Conservation (phyloP, 2,329 filamentous ascomycete species). For the Fusarium pseudograminearum region DNA sequence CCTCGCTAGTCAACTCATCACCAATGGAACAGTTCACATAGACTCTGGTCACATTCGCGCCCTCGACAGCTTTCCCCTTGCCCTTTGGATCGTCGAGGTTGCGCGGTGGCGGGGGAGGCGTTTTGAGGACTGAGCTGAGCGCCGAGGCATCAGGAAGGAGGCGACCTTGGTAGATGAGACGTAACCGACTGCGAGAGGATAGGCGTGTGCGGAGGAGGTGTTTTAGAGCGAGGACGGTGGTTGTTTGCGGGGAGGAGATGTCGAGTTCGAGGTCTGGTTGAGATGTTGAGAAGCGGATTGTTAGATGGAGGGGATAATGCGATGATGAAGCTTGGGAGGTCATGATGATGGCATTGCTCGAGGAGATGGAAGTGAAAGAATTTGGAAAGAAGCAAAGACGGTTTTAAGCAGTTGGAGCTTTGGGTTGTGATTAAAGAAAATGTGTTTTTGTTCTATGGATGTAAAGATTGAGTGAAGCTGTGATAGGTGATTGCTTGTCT, state of each 20-base stretch:
- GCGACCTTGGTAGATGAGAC: slow-evolving; percentile 90
- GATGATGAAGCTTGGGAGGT: slow-evolving; percentile 38
- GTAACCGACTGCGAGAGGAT: slow-evolving; percentile 76
- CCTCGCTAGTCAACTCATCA: slow-evolving; percentile 73
- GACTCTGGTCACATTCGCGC: slow-evolving; percentile 68
- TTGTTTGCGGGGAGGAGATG: slow-evolving; percentile 74
- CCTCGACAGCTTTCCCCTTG: slow-evolving; percentile 73
- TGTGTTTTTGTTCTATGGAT: slow-evolving; percentile 5
- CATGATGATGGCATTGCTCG: slow-evolving; percentile 48
- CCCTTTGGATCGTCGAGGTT: slow-evolving; percentile 46
- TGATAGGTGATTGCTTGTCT: neutral
- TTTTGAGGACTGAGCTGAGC: slow-evolving; percentile 75
- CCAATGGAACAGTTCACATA: slow-evolving; percentile 97
- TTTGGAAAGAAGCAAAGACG: fast-evolving
- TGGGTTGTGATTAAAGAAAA: neutral
- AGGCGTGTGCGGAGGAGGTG: slow-evolving; percentile 82
- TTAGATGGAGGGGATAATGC: slow-evolving; percentile 73
- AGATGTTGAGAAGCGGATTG: slow-evolving; percentile 89
- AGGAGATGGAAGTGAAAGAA: neutral
- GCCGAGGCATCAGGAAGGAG: slow-evolving; percentile 81
- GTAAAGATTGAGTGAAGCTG: slow-evolving; percentile 6
- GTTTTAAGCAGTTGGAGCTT: neutral
- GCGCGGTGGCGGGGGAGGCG: slow-evolving; percentile 67
- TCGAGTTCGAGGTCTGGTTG: slow-evolving; percentile 86
- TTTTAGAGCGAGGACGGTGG: slow-evolving; percentile 83